Percentiles rank a stretch among this genome's conserved stretches.
These are phyloP conservation scores for Quercus mongolica DNA, from an alignment of 306 rosid species.

Conservation along the genomic window DNA sequence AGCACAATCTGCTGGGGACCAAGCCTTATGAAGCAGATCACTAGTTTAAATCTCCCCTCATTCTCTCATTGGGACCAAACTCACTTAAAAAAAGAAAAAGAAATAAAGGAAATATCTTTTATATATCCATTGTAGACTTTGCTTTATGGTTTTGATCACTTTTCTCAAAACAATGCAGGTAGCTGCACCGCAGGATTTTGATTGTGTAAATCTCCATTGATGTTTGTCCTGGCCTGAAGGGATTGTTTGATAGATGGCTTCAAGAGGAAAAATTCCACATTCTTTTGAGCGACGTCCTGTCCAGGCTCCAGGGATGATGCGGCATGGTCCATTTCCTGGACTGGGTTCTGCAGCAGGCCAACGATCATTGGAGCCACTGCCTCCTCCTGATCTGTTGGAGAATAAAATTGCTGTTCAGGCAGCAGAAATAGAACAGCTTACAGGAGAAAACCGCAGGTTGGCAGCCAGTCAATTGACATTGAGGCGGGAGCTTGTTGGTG, in stretches of 20 bases:
- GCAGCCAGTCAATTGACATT: conserved; percentile 54
- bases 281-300: conserved; percentile 32
- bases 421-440: conserved; percentile 62
- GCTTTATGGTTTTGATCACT: not conserved
- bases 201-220: conserved; percentile 6
- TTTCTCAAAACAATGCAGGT: not conserved
- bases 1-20: too few relatives aligned
- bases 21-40: too few relatives aligned
- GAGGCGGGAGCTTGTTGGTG: conserved; percentile 59
- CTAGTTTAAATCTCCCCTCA: too few relatives aligned
- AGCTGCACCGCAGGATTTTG: conserved; percentile 8
- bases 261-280: conserved; percentile 40
- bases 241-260: conserved; percentile 30
- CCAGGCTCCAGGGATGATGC: conserved; percentile 50
- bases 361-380: conserved; percentile 27
- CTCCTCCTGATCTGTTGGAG: conserved; percentile 53
- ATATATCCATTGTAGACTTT: not conserved
- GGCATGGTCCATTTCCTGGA: conserved; percentile 54
- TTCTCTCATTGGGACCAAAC: too few relatives aligned
- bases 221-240: conserved; percentile 16
- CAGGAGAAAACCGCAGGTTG: conserved; percentile 63
- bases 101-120: not conserved
- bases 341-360: conserved; percentile 33
- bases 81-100: too few relatives aligned
- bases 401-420: conserved; percentile 64